A percentile compares a stretch with the other conserved stretches of the same genome.
Conservation (phyloP, 1,139 yeast genomes). For the Diutina rugosa region DNA sequence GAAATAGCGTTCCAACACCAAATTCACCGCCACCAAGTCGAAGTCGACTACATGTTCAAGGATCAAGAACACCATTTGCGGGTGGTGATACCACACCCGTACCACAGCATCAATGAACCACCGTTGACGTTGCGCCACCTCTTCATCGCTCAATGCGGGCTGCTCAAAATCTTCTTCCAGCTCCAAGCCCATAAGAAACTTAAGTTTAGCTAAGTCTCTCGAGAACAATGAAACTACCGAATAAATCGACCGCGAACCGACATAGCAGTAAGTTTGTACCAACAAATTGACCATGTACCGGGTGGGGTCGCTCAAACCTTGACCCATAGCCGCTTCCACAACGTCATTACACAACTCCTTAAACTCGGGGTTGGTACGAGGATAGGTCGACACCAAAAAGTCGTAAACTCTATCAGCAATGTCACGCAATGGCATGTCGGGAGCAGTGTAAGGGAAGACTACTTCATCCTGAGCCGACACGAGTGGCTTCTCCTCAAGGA, state of each 20-base stretch:
- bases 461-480: conserved; percentile 30
- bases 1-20: background rate
- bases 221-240: conserved; percentile 67
- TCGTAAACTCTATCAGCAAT: conserved; percentile 27
- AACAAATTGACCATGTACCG: conserved; percentile 46
- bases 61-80: conserved; percentile 67
- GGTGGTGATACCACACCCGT: conserved; percentile 70
- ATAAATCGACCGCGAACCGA: conserved; percentile 83
- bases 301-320: conserved; percentile 23
- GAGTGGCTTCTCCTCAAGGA: conserved; percentile 13
- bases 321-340: conserved; percentile 9
- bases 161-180: conserved; percentile 16
- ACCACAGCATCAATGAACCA: conserved; percentile 54
- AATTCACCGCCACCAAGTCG: conserved; percentile 13
- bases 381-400: conserved; percentile 26
- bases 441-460: conserved; percentile 22
- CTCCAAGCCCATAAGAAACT: conserved; percentile 23
- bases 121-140: conserved; percentile 13
- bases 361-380: conserved; percentile 27
- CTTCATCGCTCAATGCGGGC: conserved; percentile 14
- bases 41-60: conserved; percentile 49
- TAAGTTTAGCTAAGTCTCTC: conserved; percentile 41
- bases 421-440: conserved; percentile 24
- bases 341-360: conserved; percentile 20
- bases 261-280: conserved; percentile 62